phyloP scores from a whole-genome alignment of 2,329 filamentous ascomycete species.

The Pseudofabraea citricarpa region DNA sequence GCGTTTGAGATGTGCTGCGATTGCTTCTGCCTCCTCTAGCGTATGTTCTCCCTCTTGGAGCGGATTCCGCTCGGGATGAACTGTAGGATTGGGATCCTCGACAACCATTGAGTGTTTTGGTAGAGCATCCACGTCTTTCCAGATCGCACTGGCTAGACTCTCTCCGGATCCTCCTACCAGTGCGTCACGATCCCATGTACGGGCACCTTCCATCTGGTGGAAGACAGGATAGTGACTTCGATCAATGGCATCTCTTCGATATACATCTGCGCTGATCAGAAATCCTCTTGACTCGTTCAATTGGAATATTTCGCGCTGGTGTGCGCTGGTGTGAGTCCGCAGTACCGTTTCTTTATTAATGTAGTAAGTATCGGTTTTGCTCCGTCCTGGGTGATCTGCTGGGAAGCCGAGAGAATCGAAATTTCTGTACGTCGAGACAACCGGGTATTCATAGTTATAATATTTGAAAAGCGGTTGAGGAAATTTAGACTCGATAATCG shows the following conservation, averaged over 20 bases:
- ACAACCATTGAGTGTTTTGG: constrained; percentile 72
- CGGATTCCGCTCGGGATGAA: constrained; percentile 75
- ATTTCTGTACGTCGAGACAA: constrained; percentile 82
- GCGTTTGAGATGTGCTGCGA: constrained; percentile 80
- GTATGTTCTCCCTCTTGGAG: constrained; percentile 68
- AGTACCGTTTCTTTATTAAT: constrained; percentile 79
- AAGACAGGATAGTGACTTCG: constrained; percentile 94
- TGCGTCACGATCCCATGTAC: constrained; percentile 74
- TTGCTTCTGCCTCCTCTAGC: constrained; percentile 72
- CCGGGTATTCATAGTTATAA: constrained; percentile 74
- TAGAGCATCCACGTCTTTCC: constrained; percentile 64
- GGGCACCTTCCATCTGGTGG: constrained; percentile 96
- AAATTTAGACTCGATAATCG: constrained; percentile 89
- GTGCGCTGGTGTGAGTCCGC: constrained; percentile 90
- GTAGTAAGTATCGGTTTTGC: constrained; percentile 91
- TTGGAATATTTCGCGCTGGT: constrained; percentile 80
- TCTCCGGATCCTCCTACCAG: constrained; percentile 48
- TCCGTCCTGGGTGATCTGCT: constrained; percentile 79
- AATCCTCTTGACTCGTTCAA: constrained; percentile 71
- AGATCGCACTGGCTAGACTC: constrained; percentile 62
- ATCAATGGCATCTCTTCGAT: constrained; percentile 91
- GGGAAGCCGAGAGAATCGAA: constrained; percentile 97
- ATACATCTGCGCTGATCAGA: constrained; percentile 90
- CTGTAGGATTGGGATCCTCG: constrained; percentile 76
- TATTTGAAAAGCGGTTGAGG: constrained; percentile 66